Base-by-base conservation (phyloP, 768 basidiomycete genomes). In the Hericium erinaceus region DNA sequence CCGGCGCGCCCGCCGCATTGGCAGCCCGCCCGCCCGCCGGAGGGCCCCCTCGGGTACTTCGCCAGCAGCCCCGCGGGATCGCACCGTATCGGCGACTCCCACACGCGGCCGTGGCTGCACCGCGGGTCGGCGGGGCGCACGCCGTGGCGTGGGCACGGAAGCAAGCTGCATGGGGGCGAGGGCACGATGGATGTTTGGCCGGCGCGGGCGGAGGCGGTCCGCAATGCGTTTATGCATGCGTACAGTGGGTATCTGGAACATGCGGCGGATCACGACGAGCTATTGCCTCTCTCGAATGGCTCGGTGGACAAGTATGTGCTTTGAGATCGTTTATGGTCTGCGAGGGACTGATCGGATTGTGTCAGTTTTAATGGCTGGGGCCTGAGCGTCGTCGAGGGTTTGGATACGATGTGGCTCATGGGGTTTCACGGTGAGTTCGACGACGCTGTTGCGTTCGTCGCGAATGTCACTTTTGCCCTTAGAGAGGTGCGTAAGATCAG, bases 341-440 rank as follows among this genome's bases (percentile, higher is more conserved):
- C 52, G 20, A 9, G 18, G 44, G 20, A 18, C 16, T n/a, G n/a
- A 46, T 20, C 15, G 2, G 0, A 38, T 52, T n/a, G 15, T 10
- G 10, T 4, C 59, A 89, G 87, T 56, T 86, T 88, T 67, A 89
- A 89, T 66, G 85, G 84, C 3, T 90, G 87, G 87, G 87, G 85
- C 24, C 80, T 87, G 2, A 83, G 87, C 5, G 77, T 81, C 52
- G 80, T 89, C 56, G 93, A 95, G 66, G 83, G 90, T 6, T 74
- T 95, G 3, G 92, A 94, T 65, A 91, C 90, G 0, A 85, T 95
- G 77, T 71, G 88, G 11, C 72, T 97, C 22, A 85, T 94, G 82
- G 86, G 77, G 12, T 73, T 93, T 6, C 65, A 81, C 9, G 79
- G 81, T 5, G 88, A 92, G 67, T 94, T 85, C 65, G 55, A 70